phyloP scores from a whole-genome alignment of 2,329 filamentous ascomycete species.

The Cercospora sesami region DNA sequence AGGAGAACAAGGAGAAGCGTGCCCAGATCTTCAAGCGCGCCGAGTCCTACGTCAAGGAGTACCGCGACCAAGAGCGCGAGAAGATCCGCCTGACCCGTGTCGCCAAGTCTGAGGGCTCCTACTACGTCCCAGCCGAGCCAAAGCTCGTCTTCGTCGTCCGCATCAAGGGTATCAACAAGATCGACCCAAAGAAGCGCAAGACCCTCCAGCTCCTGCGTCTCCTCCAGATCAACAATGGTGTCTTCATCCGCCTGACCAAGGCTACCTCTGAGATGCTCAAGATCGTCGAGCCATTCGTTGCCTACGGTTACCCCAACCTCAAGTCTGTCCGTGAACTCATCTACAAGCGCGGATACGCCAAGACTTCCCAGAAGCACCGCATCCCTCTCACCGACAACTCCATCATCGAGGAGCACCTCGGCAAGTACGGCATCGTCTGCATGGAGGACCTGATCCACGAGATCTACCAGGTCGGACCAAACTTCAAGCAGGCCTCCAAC shows the following conservation, averaged over 20 bases:
- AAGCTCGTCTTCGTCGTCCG: slow-evolving; percentile 98
- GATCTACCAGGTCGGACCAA: slow-evolving; percentile 97
- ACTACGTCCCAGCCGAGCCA: slow-evolving; percentile 91
- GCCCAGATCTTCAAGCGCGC: slow-evolving; percentile 99
- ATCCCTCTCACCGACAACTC: slow-evolving; percentile 95
- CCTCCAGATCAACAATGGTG: slow-evolving; percentile 99
- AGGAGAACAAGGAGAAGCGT: slow-evolving; percentile 99
- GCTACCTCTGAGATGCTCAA: slow-evolving; percentile 96
- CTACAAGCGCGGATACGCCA: slow-evolving; percentile 99
- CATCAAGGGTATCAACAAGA: slow-evolving; percentile 99
- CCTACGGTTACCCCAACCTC: slow-evolving; percentile 99
- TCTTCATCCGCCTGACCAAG: slow-evolving; percentile 97
- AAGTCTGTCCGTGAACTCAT: slow-evolving; percentile 98
- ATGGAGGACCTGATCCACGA: slow-evolving; percentile 99
- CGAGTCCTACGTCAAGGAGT: slow-evolving; percentile 99
- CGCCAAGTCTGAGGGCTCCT: slow-evolving; percentile 87
- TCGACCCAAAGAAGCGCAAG: slow-evolving; percentile 99
- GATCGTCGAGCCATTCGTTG: slow-evolving; percentile 97
- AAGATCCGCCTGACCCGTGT: slow-evolving; percentile 89
- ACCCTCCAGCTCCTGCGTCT: slow-evolving; percentile 99
- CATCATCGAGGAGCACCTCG: slow-evolving; percentile 93
- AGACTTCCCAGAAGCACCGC: slow-evolving; percentile 92
- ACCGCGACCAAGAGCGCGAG: slow-evolving; percentile 97
- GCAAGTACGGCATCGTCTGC: slow-evolving; percentile 98
- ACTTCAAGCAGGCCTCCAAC: slow-evolving; percentile 97